These are phyloP conservation scores for Aspergillus leporis DNA, from an alignment of 495 filamentous ascomycete genomes.

Conservation along the genomic window DNA sequence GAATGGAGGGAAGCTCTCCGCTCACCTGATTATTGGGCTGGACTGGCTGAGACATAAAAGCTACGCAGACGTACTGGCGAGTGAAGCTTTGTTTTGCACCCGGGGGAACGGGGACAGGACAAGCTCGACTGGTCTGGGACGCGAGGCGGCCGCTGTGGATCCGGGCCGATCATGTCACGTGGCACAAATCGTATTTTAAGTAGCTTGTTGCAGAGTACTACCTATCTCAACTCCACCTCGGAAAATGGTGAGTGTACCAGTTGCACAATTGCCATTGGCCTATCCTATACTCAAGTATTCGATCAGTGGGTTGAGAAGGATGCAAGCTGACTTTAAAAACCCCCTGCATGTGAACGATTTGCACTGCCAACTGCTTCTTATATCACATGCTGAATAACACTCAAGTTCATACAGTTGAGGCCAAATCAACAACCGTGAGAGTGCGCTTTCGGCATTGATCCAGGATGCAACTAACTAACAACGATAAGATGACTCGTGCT, in stretches of 20 bases:
- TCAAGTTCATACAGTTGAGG: no score
- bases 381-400: no score
- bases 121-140: constrained; percentile 2
- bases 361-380: not conserved
- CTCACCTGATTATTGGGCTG: not conserved
- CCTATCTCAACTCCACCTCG: no score
- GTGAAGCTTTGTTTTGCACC: constrained; percentile 5
- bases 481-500: no score
- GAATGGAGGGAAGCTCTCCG: not conserved
- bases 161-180: not conserved
- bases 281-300: no score
- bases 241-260: not conserved
- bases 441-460: no score
- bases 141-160: not conserved
- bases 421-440: no score
- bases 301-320: no score
- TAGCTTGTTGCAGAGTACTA: not conserved
- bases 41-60: not conserved
- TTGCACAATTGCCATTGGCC: not conserved
- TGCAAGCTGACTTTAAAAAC: no score
- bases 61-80: not conserved
- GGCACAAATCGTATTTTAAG: not conserved
- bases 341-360: not conserved
- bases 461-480: no score
- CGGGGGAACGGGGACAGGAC: not conserved